Evolutionary conservation across 164 flowering plant genomes (phyloP), one percentile per base, ranked within the genome.

Genomic region (Malania oleifera): DNA sequence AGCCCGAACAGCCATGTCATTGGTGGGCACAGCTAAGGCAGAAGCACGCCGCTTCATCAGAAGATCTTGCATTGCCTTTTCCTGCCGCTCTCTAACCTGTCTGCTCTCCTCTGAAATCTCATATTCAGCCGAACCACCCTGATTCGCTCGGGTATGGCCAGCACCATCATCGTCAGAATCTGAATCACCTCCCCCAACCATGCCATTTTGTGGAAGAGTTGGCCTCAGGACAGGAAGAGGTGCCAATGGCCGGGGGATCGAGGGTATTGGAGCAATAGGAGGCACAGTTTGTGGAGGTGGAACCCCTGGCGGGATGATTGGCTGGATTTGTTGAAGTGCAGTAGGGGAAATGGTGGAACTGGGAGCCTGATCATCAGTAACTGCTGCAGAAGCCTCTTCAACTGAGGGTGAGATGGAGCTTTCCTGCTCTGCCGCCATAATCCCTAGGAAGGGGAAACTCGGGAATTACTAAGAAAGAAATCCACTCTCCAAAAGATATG

Each of bases 21-120:
- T 93, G 10, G 99, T 93, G 26, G 99, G 99, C 26, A 93, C 97
- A 0, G 99, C 96, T 7, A 90, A 68, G 26, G 97, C 99, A 68
- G 84, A 74, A 55, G 96, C 96, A 23, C 93, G 84, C 1, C 95
- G 79, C 78, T 85, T 90, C 84, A 86, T 78, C 73, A 90, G 10
- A 25, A 83, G 76, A 8, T 90, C 96, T 53, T 82, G 95, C 75
- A 73, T 73, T 38, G 83, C 89, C 68, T 90, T 91, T 60, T 93
- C 96, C 23, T 86, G 96, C 34, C 92, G 68, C 63, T 93, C 99
- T 54, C 84, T 76, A 3, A 73, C 82, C 57, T 26, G 73, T 60
- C 63, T 80, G 73, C 97, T 93, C 73, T 83, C 90, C 68, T 93
- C 97, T 1, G 99, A 83, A 26, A 93, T 67, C 66, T 88, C 92